Evolutionary conservation across 2,329 filamentous ascomycete genomes (phyloP).

Genomic region (Apiospora kogelbergensis): DNA sequence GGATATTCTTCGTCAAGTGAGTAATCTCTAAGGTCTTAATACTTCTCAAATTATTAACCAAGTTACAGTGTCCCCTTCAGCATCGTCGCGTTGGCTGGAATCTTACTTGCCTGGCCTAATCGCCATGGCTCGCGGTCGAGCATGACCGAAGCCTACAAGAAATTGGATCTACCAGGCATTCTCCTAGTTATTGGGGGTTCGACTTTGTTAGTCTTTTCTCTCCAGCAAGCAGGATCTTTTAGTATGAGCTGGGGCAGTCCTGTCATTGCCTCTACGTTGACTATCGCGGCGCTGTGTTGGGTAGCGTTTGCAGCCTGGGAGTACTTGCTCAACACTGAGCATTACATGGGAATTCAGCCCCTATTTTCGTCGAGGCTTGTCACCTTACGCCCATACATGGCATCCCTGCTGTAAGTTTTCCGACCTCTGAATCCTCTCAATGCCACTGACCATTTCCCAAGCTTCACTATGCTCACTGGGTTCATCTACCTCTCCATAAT

Average conservation of each 20-base stretch:
- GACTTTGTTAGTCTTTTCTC: conserved; percentile 53
- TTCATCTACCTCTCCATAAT: conserved; percentile 59
- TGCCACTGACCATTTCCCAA: conserved; percentile 24
- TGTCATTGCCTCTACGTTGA: conserved; percentile 49
- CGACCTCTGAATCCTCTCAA: not conserved
- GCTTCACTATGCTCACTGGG: conserved; percentile 56
- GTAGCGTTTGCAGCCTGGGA: conserved; percentile 53
- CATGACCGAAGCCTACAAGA: conserved; percentile 42
- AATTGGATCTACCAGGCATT: conserved; percentile 54
- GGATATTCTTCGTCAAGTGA: conserved; percentile 64
- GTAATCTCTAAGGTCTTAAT: conserved; percentile 18
- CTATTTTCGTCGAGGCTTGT: conserved; percentile 55
- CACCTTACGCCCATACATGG: conserved; percentile 48
- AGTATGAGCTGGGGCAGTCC: conserved; percentile 52
- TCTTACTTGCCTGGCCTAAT: conserved; percentile 47
- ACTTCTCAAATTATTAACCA: not conserved
- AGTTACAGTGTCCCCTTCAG: conserved; percentile 49
- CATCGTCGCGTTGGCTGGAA: conserved; percentile 42
- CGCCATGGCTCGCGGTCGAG: conserved; percentile 35
- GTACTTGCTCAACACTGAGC: conserved; percentile 39
- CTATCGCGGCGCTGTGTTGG: conserved; percentile 48
- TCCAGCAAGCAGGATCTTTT: conserved; percentile 57
- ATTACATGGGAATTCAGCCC: conserved; percentile 45
- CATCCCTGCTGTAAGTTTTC: conserved; percentile 47
- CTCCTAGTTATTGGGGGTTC: conserved; percentile 51